These are phyloP conservation scores for Exophiala sp. DNA, from an alignment of 2,329 filamentous ascomycete genomes.

Conservation along the genomic window DNA sequence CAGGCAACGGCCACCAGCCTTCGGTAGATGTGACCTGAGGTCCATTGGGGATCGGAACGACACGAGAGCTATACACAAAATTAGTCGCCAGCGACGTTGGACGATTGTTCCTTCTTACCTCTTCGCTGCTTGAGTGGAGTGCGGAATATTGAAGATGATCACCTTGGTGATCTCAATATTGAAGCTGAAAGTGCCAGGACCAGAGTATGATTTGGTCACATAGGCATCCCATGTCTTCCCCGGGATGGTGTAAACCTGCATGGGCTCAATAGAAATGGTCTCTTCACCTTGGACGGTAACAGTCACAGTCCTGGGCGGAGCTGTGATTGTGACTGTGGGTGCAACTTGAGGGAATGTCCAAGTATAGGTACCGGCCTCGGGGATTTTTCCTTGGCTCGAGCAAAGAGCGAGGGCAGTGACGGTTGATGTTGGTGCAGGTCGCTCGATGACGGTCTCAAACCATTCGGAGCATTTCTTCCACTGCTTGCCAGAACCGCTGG, in stretches of 20 bases:
- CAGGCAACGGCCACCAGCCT: constrained; percentile 12
- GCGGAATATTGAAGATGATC: constrained; percentile 10
- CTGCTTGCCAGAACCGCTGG: constrained; percentile 5
- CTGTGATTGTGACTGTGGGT: constrained; percentile 11
- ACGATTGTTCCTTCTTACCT: background rate
- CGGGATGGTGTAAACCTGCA: constrained; percentile 6
- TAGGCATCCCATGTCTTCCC: constrained; percentile 14
- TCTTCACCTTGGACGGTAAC: constrained; percentile 6
- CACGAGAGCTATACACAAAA: background rate
- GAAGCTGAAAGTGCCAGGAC: constrained; percentile 8
- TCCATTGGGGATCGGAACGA: background rate
- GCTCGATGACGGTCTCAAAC: constrained; percentile 13
- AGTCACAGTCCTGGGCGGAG: constrained; percentile 9
- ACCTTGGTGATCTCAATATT: constrained; percentile 11
- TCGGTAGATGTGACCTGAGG: background rate
- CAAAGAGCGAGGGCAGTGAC: constrained; percentile 12
- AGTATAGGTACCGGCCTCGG: constrained; percentile 16
- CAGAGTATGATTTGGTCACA: constrained; percentile 15
- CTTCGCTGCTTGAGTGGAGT: constrained; percentile 5
- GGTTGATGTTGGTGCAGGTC: constrained; percentile 11
- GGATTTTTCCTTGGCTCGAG: constrained; percentile 11
- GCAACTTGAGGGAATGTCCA: constrained; percentile 21
- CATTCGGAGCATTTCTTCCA: constrained; percentile 13
- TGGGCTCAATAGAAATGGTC: constrained; percentile 1
- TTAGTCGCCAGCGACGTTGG: background rate